Evolutionary conservation across 768 basidiomycete genomes (phyloP), one percentile per base, ranked within the genome.

Genomic region (Mycena latifolia): DNA sequence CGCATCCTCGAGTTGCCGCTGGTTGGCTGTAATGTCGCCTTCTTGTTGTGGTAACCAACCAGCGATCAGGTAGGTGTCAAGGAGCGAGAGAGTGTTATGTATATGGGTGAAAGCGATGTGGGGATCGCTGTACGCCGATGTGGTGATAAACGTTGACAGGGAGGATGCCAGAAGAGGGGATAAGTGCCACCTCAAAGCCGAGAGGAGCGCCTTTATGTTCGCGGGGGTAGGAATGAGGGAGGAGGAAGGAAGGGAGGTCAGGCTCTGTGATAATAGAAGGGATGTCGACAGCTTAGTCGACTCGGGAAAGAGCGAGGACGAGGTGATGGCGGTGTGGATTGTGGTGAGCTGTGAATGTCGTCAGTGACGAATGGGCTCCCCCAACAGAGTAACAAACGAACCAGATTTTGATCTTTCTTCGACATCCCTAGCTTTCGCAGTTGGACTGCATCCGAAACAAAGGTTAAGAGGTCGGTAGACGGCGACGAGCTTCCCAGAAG

Each of bases 31-130:
- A 12, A 50, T 22, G 31, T 66, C 63, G n/a, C 53, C 68, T 27
- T 60, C 65, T 25, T 28, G 28, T 18, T 48, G 61, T 7, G 68
- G 56, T 15, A 54, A 28, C 89, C 90, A 92, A 46, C 85, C 83
- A 2, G 83, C 86, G 11, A 93, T 77, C 2, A 93, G 80, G 72
- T 84, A 90, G 1, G 84, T 79, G 67, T 93, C 92, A 11, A 93
- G 71, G 1, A 93, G 77, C 22, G 80, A 80, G 35, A 93, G 79
- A 66, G 88, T 86, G 31, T 86, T 81, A 66, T 87, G 82, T 4
- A 89, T 77, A 71, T 84, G 85, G 20, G 80, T 76, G 37, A 88
- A 72, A 22, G 82, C 81, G 20, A 67, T 50, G 14, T 54, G 28
- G 77, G 81, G 28, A 67, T 65, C 37, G 77, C 73, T 52, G 48